phyloP scores from a whole-genome alignment of 2,329 filamentous ascomycete genomes.

The Calonectria pseudoreteaudii region DNA sequence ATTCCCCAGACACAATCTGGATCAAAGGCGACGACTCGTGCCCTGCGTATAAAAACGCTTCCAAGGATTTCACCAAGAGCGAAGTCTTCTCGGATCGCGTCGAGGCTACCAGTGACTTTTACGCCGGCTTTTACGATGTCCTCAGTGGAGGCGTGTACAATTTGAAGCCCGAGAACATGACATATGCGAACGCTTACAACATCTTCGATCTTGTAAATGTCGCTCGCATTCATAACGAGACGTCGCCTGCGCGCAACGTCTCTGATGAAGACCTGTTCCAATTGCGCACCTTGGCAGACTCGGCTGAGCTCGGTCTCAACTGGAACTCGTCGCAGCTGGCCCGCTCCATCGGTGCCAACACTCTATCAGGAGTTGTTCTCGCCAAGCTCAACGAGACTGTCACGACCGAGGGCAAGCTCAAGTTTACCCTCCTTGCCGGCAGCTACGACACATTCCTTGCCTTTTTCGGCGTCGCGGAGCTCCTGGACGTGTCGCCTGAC shows the following conservation, averaged over 20 bases:
- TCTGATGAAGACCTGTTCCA: conserved; percentile 48
- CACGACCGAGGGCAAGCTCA: conserved; percentile 43
- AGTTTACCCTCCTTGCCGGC: conserved; percentile 49
- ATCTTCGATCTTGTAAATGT: conserved; percentile 52
- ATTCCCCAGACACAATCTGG: conserved; percentile 51
- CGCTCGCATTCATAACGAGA: conserved; percentile 48
- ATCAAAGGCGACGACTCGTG: conserved; percentile 52
- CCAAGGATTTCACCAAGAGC: conserved; percentile 45
- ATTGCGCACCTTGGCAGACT: conserved; percentile 48
- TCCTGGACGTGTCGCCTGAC: conserved; percentile 42
- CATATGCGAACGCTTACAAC: conserved; percentile 49
- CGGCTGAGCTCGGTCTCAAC: conserved; percentile 47
- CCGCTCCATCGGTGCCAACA: conserved; percentile 47
- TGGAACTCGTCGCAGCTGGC: conserved; percentile 45
- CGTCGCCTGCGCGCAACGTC: conserved; percentile 45
- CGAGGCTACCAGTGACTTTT: conserved; percentile 46
- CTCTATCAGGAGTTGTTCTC: conserved; percentile 46
- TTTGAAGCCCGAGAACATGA: conserved; percentile 45
- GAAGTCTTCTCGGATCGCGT: conserved; percentile 39
- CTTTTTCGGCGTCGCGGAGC: conserved; percentile 47
- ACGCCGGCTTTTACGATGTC: conserved; percentile 44
- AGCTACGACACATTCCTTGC: conserved; percentile 52
- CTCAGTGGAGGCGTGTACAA: conserved; percentile 47
- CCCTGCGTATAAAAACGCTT: conserved; percentile 42
- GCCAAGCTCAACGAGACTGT: conserved; percentile 48